A percentile compares a stretch with the other conserved stretches of the same genome.
phyloP scores from a whole-genome alignment of 768 basidiomycete genomes.

The Podaxis carcinomalis region DNA sequence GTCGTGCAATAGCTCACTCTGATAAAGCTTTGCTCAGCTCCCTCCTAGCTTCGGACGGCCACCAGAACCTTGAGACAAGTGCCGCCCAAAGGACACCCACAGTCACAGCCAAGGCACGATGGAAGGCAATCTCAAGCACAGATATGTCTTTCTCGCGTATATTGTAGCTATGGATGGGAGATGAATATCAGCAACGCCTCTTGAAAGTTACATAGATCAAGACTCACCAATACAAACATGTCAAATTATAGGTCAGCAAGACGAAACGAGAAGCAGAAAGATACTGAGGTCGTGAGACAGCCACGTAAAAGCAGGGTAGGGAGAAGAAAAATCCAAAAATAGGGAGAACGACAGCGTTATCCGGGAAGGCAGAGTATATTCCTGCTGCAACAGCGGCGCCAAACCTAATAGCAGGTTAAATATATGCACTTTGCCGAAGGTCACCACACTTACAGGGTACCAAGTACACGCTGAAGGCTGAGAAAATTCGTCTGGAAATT shows the following conservation, averaged over 20 bases:
- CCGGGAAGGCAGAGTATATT: conserved; percentile 72
- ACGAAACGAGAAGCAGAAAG: conserved; percentile 76
- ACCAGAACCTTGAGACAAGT: conserved; percentile 86
- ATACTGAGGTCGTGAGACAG: conserved; percentile 74
- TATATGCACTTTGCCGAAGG: background rate
- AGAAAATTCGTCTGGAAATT: conserved; percentile 74
- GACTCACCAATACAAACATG: conserved; percentile 64
- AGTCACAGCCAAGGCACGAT: conserved; percentile 77
- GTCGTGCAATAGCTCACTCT: conserved; percentile 49
- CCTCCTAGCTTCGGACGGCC: conserved; percentile 90
- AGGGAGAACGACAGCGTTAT: conserved; percentile 69
- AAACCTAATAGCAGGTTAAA: conserved; percentile 38
- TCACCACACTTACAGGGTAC: conserved; percentile 66
- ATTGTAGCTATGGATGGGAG: conserved; percentile 60
- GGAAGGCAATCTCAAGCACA: conserved; percentile 66
- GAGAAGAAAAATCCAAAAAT: conserved; percentile 87
- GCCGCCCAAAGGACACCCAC: conserved; percentile 88
- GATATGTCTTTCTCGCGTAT: conserved; percentile 56
- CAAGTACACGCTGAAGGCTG: conserved; percentile 76
- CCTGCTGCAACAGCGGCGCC: conserved; percentile 76
- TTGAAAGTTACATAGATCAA: background rate
- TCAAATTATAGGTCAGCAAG: conserved; percentile 85
- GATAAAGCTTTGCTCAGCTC: conserved; percentile 83
- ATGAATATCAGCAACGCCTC: background rate
- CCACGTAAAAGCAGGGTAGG: conserved; percentile 90